These are phyloP conservation scores for Graphilbum fragrans DNA, from an alignment of 2,329 filamentous ascomycete species.

Conservation along the genomic window DNA sequence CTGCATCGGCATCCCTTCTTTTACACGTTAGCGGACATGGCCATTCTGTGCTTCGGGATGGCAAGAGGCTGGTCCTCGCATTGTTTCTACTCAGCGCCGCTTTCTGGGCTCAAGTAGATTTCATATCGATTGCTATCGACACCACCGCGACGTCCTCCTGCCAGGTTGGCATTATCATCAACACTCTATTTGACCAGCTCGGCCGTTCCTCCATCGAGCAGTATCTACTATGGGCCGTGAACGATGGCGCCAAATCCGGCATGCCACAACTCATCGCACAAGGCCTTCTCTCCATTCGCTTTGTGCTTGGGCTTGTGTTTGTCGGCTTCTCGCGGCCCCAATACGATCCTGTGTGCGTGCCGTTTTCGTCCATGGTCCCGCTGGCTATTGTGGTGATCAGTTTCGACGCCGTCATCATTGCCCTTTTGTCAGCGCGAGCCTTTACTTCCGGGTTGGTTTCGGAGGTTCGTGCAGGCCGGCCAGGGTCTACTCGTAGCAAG, in stretches of 20 bases:
- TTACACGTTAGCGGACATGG: constrained; percentile 34
- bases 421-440: constrained; percentile 26
- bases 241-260: constrained; percentile 20
- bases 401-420: constrained; percentile 32
- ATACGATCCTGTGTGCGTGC: constrained; percentile 39
- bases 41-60: constrained; percentile 38
- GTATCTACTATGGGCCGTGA: constrained; percentile 39
- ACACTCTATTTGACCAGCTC: constrained; percentile 44
- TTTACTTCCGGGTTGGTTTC: constrained; percentile 23
- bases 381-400: constrained; percentile 32
- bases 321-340: constrained; percentile 41
- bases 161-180: constrained; percentile 38
- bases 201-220: constrained; percentile 41
- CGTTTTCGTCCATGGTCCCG: constrained; percentile 29
- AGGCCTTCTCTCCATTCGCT: constrained; percentile 30
- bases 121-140: constrained; percentile 36
- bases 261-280: constrained; percentile 29
- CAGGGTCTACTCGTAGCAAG: constrained; percentile 21
- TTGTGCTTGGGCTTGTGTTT: constrained; percentile 41
- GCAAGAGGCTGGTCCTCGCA: constrained; percentile 52
- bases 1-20: constrained; percentile 33
- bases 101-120: constrained; percentile 41
- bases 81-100: constrained; percentile 37
- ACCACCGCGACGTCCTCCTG: constrained; percentile 30
- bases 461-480: constrained; percentile 17